Conservation (phyloP, 176 grass and related monocot genomes). For the Zoysia pacifica region DNA sequence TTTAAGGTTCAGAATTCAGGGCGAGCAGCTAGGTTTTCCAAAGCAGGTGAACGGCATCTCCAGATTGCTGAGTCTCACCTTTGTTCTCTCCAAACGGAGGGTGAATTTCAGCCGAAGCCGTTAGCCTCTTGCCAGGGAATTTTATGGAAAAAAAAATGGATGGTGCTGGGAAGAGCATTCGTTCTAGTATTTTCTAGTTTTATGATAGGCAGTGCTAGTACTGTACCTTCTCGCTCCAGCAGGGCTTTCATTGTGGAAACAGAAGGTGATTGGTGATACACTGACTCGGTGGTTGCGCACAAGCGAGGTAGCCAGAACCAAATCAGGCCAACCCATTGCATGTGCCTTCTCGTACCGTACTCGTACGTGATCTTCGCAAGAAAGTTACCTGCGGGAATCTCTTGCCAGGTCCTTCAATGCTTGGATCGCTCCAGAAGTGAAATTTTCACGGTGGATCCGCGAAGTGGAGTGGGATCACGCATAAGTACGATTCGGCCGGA, state of each 20-base stretch:
- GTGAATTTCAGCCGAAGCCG: not conserved
- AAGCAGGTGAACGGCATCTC: slow-evolving; percentile 10
- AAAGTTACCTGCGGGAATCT: slow-evolving; percentile 1
- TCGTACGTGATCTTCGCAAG: not conserved
- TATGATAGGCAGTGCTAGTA: not conserved
- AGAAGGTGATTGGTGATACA: not conserved
- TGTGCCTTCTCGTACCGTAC: not conserved
- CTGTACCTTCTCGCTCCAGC: not conserved
- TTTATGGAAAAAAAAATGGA: not conserved
- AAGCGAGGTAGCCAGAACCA: not conserved
- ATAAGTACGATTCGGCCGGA: too few species aligned
- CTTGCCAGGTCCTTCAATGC: slow-evolving; percentile 24
- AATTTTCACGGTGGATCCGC: not conserved
- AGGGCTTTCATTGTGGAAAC: slow-evolving; percentile 30
- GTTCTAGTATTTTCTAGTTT: not conserved
- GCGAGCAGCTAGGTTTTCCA: not conserved
- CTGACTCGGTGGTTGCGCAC: not conserved
- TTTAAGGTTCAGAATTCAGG: not conserved
- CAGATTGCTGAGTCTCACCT: not conserved
- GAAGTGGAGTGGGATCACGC: not conserved
- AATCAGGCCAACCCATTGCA: slow-evolving; percentile 25
- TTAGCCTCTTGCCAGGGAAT: not conserved
- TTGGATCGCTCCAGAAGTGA: slow-evolving; percentile 5
- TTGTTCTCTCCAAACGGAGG: not conserved
- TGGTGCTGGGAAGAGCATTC: not conserved